These are phyloP conservation scores for Heterobasidion irregulare DNA, from an alignment of 1,284 basidiomycete species.

Conservation along the genomic window DNA sequence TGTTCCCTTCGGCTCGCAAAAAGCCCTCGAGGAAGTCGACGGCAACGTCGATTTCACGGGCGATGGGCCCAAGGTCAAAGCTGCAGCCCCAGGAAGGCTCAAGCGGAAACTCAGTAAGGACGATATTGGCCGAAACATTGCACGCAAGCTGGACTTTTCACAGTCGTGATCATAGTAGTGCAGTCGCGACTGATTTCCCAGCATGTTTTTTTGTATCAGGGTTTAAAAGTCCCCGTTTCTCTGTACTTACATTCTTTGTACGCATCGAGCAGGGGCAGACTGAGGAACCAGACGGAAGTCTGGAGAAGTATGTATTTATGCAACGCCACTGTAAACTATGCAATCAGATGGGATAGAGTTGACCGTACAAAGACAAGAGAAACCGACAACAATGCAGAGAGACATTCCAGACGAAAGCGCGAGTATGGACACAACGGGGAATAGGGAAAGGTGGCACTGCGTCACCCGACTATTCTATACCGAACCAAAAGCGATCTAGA, in stretches of 20 bases:
- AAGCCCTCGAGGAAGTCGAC: conserved; percentile 66
- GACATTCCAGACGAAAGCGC: too few relatives aligned
- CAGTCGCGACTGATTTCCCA: neutral
- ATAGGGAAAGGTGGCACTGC: too few relatives aligned
- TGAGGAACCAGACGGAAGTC: too few relatives aligned
- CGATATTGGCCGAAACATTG: conserved; percentile 31
- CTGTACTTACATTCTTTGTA: too few relatives aligned
- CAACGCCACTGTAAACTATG: neutral
- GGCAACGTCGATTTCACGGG: conserved; percentile 48
- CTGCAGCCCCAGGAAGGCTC: conserved; percentile 29
- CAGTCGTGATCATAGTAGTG: conserved; percentile 8
- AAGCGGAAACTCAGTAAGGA: conserved; percentile 40
- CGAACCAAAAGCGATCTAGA: too few relatives aligned
- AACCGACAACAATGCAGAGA: too few relatives aligned
- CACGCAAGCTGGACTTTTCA: conserved; percentile 40
- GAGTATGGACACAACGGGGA: too few relatives aligned
- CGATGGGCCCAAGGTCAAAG: conserved; percentile 28
- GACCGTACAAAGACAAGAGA: too few relatives aligned
- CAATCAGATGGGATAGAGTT: neutral
- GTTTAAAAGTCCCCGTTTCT: too few relatives aligned
- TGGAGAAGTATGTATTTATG: neutral
- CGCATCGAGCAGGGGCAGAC: too few relatives aligned
- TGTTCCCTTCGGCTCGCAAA: conserved; percentile 32
- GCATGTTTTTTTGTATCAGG: too few relatives aligned
- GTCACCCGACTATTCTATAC: too few relatives aligned